Evolutionary conservation across 2,329 filamentous ascomycete species (phyloP).

Genomic region (Monosporascus sp.): DNA sequence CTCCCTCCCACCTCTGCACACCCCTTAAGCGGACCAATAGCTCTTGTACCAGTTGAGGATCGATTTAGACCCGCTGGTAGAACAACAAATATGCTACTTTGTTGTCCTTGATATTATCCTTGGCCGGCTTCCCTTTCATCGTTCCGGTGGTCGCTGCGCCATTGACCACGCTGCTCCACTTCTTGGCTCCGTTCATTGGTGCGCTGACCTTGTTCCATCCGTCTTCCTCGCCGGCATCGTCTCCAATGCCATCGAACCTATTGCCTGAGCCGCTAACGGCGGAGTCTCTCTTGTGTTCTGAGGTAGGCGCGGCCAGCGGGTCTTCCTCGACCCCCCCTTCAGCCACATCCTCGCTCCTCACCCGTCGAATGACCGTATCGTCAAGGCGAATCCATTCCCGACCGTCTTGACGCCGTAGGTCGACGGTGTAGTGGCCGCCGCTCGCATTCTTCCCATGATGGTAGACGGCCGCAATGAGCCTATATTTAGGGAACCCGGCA

Average conservation of each 20-base stretch:
- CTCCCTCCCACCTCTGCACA: neutral
- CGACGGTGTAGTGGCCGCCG: slow-evolving; percentile 96
- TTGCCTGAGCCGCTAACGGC: slow-evolving; percentile 49
- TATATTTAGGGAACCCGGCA: slow-evolving; percentile 72
- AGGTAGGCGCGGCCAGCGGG: slow-evolving; percentile 51
- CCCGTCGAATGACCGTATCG: slow-evolving; percentile 81
- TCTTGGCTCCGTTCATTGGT: slow-evolving; percentile 61
- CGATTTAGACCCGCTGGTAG: slow-evolving; percentile 67
- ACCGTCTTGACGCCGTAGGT: slow-evolving; percentile 90
- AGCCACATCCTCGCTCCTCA: slow-evolving; percentile 83
- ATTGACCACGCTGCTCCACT: slow-evolving; percentile 68
- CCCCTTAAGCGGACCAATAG: neutral
- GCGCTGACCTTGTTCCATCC: slow-evolving; percentile 79
- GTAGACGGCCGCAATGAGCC: slow-evolving; percentile 85
- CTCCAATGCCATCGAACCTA: slow-evolving; percentile 66
- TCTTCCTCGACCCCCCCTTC: slow-evolving; percentile 80
- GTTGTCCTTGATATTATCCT: slow-evolving; percentile 76
- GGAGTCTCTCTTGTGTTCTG: slow-evolving; percentile 58
- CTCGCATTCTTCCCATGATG: slow-evolving; percentile 97
- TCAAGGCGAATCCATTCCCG: slow-evolving; percentile 94
- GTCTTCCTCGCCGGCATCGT: slow-evolving; percentile 60
- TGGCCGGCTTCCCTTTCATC: slow-evolving; percentile 52
- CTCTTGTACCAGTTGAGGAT: neutral
- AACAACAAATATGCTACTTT: slow-evolving; percentile 97
- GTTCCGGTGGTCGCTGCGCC: slow-evolving; percentile 52